These are phyloP conservation scores for Aspergillus fijiensis DNA, from an alignment of 2,329 filamentous ascomycete species.

Conservation along the genomic window DNA sequence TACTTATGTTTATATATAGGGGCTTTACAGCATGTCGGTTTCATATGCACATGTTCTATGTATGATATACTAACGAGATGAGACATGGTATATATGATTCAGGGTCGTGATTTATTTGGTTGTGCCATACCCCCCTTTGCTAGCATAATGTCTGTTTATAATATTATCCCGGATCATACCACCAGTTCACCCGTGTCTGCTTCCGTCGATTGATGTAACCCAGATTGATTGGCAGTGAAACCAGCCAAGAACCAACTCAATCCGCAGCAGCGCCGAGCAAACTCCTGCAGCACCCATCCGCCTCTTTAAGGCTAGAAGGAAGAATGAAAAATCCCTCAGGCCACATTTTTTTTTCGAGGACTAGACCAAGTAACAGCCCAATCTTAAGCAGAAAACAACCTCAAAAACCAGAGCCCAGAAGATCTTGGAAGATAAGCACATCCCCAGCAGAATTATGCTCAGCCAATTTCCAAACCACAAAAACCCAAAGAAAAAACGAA, in stretches of 20 bases:
- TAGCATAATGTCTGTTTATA: not conserved
- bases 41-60: constrained; percentile 5
- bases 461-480: too few species aligned
- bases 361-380: not conserved
- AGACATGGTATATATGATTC: constrained; percentile 18
- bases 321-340: not conserved
- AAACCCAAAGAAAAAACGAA: too few species aligned
- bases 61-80: constrained; percentile 21
- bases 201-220: not conserved
- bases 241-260: not conserved
- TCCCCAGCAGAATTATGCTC: too few species aligned
- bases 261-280: not conserved
- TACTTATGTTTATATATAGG: constrained; percentile 5
- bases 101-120: not conserved
- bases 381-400: not conserved
- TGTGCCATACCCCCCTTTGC: not conserved
- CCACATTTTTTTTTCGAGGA: not conserved
- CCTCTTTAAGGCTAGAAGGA: not conserved
- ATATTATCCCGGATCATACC: not conserved
- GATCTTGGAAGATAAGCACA: too few species aligned
- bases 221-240: constrained; percentile 1
- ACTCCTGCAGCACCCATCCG: not conserved
- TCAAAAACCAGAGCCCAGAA: not conserved
- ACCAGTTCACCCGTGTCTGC: not conserved
- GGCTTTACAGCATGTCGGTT: constrained; percentile 1